Base-by-base conservation (phyloP, 441 rosid species). In the Croton laevigatus region DNA sequence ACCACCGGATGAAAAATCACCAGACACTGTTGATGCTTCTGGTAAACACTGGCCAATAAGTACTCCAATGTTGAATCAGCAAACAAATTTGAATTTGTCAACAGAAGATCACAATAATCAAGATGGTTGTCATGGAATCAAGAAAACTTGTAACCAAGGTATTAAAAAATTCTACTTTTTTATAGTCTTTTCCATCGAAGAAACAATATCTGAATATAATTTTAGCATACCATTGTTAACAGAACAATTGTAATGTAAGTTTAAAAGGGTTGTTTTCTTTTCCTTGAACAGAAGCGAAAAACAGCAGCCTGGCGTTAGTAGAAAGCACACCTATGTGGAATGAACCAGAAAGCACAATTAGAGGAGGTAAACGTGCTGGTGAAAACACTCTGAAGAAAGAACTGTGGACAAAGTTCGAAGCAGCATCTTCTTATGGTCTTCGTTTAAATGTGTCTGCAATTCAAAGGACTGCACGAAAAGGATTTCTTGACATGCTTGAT, bases 331-430 rank as follows among this genome's bases (percentile, higher is more conserved):
- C 94, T n/a, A 22, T 87, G 52, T 81, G 87, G 79, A 90, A 81
- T 72, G 89, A 81, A 78, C 72, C 83, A 3, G 83, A 76, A 67
- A 88, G 94, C 72, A 57, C 80, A 59, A 61, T 87, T 63, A 74
- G 69, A 65, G 81, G 72, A 59, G 85, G 88, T 69, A 87, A 87
- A 73, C 85, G 73, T 70, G 89, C 94, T 0, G 98, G 98, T 13
- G 98, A 94, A 86, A 92, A 74, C 70, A 94, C 99, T 14, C 77
- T 94, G 57, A 94, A 92, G 87, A 94, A 81, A 82, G 99, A 94
- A 78, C 65, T 94, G 42, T 92, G 99, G 99, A 92, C 97, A 5
- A 94, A 76, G 80, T 94, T 94, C 68, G 99, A 94, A 79, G 96
- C 94, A 53, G 97, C 92, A 51, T 81, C 98, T 23, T 65, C 76